phyloP scores from a whole-genome alignment of 2,329 filamentous ascomycete genomes.

The Xylaria sp. region DNA sequence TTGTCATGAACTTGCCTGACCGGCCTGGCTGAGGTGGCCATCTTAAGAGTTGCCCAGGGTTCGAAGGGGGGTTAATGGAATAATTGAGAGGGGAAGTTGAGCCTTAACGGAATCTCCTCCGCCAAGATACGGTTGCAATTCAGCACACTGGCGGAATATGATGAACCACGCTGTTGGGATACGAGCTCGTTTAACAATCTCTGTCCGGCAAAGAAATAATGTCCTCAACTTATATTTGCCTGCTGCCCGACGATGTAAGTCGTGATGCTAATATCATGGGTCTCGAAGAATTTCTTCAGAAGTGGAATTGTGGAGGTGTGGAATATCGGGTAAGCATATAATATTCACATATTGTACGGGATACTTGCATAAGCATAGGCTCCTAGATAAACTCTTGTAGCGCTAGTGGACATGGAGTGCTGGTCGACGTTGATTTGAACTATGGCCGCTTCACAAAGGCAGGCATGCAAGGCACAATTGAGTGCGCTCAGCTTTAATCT shows the following conservation, averaged over 20 bases:
- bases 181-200: not conserved
- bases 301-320: slow-evolving; percentile 41
- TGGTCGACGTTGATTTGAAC: slow-evolving; percentile 5
- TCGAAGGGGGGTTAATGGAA: not conserved
- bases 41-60: slow-evolving; percentile 14
- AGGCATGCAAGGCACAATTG: not conserved
- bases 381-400: not conserved
- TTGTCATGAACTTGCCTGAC: slow-evolving; percentile 24
- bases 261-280: slow-evolving; percentile 43
- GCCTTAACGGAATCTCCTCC: slow-evolving; percentile 5
- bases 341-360: slow-evolving; percentile 24
- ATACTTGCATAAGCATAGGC: slow-evolving; percentile 34
- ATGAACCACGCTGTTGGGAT: not conserved
- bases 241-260: slow-evolving; percentile 28
- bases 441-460: not conserved
- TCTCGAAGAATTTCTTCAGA: slow-evolving; percentile 43
- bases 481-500: slow-evolving; percentile 41
- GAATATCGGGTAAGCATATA: slow-evolving; percentile 40
- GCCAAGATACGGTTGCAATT: slow-evolving; percentile 26
- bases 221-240: not conserved
- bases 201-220: not conserved
- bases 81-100: slow-evolving; percentile 24
- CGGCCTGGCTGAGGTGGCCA: slow-evolving; percentile 28
- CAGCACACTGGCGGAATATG: not conserved
- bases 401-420: slow-evolving; percentile 11